These are phyloP conservation scores for rapeseed (Brassica napus) DNA, from an alignment of 345 rosid genomes.

Conservation along the genomic window DNA sequence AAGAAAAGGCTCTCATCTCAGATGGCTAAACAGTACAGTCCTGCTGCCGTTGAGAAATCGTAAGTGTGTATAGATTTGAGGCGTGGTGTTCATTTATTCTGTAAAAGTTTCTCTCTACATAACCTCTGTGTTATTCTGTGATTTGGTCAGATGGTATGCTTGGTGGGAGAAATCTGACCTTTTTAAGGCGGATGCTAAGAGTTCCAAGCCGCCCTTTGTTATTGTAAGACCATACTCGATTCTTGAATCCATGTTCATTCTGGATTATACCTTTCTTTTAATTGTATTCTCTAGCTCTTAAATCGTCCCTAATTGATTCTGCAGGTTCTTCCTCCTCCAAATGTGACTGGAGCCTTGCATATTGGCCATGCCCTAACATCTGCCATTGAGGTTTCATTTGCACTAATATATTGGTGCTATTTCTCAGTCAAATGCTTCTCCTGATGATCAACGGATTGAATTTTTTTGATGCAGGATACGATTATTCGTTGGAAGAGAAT, in stretches of 20 bases:
- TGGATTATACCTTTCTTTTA: no score
- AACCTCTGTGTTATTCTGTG: not conserved
- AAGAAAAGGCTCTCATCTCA: slow-evolving; percentile 70
- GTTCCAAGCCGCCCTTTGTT: slow-evolving; percentile 70
- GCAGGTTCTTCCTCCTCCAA: slow-evolving; percentile 97
- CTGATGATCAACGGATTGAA: not conserved
- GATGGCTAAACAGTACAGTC: slow-evolving; percentile 91
- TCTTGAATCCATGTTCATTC: not conserved
- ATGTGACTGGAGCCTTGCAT: slow-evolving; percentile 96
- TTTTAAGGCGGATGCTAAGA: slow-evolving; percentile 70
- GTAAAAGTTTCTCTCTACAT: not conserved
- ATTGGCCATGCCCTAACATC: slow-evolving; percentile 95
- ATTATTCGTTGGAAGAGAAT: slow-evolving; percentile 80
- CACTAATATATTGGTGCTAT: not conserved
- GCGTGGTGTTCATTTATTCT: not conserved
- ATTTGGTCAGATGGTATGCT: slow-evolving; percentile 66
- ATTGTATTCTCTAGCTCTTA: no score
- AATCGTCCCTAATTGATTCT: not conserved
- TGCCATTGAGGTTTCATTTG: slow-evolving; percentile 62
- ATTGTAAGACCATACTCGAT: slow-evolving; percentile 53
- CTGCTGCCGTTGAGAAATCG: slow-evolving; percentile 82
- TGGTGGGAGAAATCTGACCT: slow-evolving; percentile 90
- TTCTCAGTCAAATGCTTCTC: not conserved
- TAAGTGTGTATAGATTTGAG: slow-evolving; percentile 31
- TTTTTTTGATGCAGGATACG: slow-evolving; percentile 58